Conservation (phyloP, 225 moss, liverwort and hornwort species). For the Bryum argenteum region DNA sequence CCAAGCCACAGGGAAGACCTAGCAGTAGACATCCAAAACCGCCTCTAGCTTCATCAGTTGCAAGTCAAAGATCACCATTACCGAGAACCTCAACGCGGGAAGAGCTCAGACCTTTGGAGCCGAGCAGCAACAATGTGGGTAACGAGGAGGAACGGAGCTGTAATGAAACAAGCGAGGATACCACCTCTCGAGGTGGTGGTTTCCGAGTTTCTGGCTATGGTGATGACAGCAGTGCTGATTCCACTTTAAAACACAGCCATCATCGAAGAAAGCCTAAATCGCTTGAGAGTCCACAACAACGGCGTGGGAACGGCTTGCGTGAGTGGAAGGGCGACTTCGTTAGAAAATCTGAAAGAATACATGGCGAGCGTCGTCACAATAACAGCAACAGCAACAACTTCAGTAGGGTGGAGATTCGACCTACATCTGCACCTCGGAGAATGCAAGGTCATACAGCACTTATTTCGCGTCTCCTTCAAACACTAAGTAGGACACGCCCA, state of each 20-base stretch:
- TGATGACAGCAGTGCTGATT: conserved; percentile 35
- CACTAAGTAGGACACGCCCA: no score
- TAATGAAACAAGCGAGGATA: conserved; percentile 31
- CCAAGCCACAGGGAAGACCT: conserved; percentile 28
- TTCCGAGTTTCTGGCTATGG: conserved; percentile 27
- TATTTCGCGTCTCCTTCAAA: neutral
- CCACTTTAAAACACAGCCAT: conserved; percentile 25
- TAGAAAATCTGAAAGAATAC: conserved; percentile 44
- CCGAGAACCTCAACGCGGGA: conserved; percentile 12
- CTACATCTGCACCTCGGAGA: conserved; percentile 54
- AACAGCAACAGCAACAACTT: neutral
- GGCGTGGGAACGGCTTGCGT: conserved; percentile 47
- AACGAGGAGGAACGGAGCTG: conserved; percentile 33
- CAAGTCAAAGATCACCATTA: conserved; percentile 28
- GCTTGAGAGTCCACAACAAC: conserved; percentile 30
- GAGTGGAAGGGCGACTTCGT: conserved; percentile 75
- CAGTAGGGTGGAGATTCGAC: conserved; percentile 35
- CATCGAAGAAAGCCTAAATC: conserved; percentile 34
- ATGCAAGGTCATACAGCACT: conserved; percentile 29
- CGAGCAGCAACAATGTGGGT: conserved; percentile 21
- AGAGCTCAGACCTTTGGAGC: conserved; percentile 13
- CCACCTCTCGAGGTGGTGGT: conserved; percentile 21
- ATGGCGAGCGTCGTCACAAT: conserved; percentile 41
- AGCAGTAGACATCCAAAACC: conserved; percentile 42
- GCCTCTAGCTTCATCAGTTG: conserved; percentile 35